These are phyloP conservation scores for Ceratorhiza oryzae-sativae DNA, from an alignment of 1,284 basidiomycete species.

Conservation along the genomic window DNA sequence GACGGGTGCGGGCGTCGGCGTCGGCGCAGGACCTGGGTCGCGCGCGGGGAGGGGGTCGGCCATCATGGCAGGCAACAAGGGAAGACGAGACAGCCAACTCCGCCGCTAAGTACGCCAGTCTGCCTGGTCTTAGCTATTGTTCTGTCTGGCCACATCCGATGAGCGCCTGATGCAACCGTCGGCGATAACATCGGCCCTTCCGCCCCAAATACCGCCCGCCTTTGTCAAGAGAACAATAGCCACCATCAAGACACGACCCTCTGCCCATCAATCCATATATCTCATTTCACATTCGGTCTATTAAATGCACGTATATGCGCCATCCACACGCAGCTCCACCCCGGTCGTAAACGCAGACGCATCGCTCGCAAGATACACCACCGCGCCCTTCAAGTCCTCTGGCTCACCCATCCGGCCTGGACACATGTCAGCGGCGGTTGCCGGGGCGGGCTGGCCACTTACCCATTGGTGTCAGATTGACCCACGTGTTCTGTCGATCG, in stretches of 20 bases:
- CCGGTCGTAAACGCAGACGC: slow-evolving; percentile 89
- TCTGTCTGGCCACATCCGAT: slow-evolving; percentile 18
- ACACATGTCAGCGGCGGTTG: not conserved
- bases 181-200: slow-evolving; percentile 31
- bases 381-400: slow-evolving; percentile 76
- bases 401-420: slow-evolving; percentile 73
- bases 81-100: slow-evolving; percentile 26
- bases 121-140: slow-evolving; percentile 2
- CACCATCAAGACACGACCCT: not conserved
- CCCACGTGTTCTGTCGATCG: slow-evolving; percentile 66
- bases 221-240: slow-evolving; percentile 21
- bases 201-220: slow-evolving; percentile 26
- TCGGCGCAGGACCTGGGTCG: slow-evolving; percentile 18
- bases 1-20: not conserved
- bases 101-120: not conserved
- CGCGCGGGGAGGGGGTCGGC: slow-evolving; percentile 33
- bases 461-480: slow-evolving; percentile 84
- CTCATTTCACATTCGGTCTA: not conserved
- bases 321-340: slow-evolving; percentile 82
- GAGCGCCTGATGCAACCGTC: slow-evolving; percentile 21
- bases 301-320: slow-evolving; percentile 70
- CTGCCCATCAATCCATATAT: not conserved
- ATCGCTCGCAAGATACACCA: slow-evolving; percentile 85
- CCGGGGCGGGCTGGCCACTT: not conserved
- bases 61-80: slow-evolving; percentile 36